These are phyloP conservation scores for Stephania yunnanensis DNA, from an alignment of 164 flowering plant species.

Conservation along the genomic window DNA sequence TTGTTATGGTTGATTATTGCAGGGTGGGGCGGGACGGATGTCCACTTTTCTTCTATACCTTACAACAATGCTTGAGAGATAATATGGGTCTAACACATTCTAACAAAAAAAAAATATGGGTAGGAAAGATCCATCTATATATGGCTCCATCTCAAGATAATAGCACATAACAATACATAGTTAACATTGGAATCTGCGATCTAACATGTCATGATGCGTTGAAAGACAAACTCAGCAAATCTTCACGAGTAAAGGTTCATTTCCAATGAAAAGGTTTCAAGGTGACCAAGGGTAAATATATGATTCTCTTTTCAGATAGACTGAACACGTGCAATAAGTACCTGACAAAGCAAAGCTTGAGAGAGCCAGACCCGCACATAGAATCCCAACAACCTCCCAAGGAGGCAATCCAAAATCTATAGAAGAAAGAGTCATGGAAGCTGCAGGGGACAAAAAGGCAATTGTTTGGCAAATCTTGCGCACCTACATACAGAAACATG, in stretches of 20 bases:
- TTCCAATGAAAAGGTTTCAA: background rate
- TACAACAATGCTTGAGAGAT: no score
- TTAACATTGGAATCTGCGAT: background rate
- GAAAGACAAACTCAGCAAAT: background rate
- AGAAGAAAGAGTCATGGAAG: conserved; percentile 83
- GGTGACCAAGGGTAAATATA: background rate
- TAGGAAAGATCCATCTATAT: no score
- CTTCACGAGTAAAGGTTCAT: background rate
- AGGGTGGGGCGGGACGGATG: no score
- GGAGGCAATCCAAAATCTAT: conserved; percentile 82
- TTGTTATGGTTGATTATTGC: no score
- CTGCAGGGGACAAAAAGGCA: conserved; percentile 87
- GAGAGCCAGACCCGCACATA: conserved; percentile 81
- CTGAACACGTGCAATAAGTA: conserved; percentile 16
- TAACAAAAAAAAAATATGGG: no score
- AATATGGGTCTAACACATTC: no score
- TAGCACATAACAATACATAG: no score
- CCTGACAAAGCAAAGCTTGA: conserved; percentile 98
- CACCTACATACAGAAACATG: conserved; percentile 42
- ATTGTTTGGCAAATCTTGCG: conserved; percentile 89
- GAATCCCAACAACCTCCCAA: conserved; percentile 80
- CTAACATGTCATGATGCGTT: background rate
- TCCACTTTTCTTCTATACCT: no score
- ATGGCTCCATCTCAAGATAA: no score
- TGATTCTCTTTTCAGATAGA: background rate